Evolutionary conservation across 805 yeast species (phyloP), one percentile per base, ranked within the genome.

Genomic region (Scheffersomyces ergatensis): DNA sequence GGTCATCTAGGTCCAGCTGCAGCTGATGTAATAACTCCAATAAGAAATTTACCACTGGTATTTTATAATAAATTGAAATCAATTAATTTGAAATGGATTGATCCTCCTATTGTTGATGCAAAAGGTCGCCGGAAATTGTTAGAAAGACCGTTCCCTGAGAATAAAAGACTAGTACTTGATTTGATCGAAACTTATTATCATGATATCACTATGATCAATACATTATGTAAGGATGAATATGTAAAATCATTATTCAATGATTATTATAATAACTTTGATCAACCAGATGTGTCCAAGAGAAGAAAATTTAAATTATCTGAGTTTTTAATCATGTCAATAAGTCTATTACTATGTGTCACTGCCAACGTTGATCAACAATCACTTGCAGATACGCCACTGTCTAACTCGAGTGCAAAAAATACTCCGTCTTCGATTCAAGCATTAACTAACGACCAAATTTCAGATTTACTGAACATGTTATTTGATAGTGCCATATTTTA

Each of bases 401-500:
- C 24, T 7, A 31, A 34, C 5, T 20, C 26, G 14, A 35, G 18
- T 18, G 4, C 33, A 3, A 35, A 29, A 18, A 11, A 18, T n/a
- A 32, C 20, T 26, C 41, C 25, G 15, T 41, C 19, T 48, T 6
- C 38, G 15, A 11, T 33, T 6, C 23, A 33, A 19, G 33, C 26
- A 17, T 17, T 27, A 14, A n/a, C 29, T 6, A 37, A 32, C n/a
- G 24, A 33, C 8, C 56, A 56, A 3, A 43, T 63, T 35, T 33
- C 42, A 9, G 36, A 37, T 5, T 39, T 60, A 30, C 59, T 57
- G 37, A 37, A 48, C 9, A 39, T 45, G 6, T 47, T 59, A 19
- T 46, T 62, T 34, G 47, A 53, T 38, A 55, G 50, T 43, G 59
- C 81, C 0, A 54, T 80, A 18, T 76, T 59, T 50, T 82, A 77